phyloP scores from a whole-genome alignment of 1,139 yeast genomes.

The Geotrichum aggregatum region DNA sequence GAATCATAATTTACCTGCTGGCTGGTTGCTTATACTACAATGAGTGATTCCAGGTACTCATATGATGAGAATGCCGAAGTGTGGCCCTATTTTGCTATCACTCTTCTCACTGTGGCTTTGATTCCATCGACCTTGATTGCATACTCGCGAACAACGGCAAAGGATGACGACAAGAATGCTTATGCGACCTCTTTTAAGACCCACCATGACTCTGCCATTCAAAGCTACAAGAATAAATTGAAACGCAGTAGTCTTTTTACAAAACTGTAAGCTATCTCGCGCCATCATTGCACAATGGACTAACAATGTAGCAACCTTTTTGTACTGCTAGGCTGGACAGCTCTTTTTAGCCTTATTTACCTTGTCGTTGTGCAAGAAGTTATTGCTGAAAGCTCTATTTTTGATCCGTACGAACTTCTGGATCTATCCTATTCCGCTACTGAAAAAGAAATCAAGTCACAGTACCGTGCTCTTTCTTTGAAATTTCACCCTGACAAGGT shows the following conservation, averaged over 20 bases:
- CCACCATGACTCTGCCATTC: conserved; percentile 45
- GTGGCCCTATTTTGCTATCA: conserved; percentile 90
- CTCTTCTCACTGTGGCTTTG: conserved; percentile 61
- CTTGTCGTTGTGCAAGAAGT: conserved; percentile 47
- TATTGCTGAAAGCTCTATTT: conserved; percentile 48
- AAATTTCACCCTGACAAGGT: conserved; percentile 93
- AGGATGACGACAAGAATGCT: conserved; percentile 14
- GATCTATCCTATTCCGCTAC: conserved; percentile 67
- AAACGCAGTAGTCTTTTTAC: conserved; percentile 29
- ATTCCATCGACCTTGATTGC: conserved; percentile 64
- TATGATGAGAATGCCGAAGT: conserved; percentile 92
- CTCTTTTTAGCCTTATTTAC: conserved; percentile 50
- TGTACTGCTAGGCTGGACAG: conserved; percentile 64
- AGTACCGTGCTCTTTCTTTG: conserved; percentile 79
- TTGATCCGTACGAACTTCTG: conserved; percentile 88
- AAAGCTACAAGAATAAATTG: conserved; percentile 42
- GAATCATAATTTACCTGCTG: conserved; percentile 3
- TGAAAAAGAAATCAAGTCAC: conserved; percentile 74
- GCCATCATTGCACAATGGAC: too few relatives aligned
- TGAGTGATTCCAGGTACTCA: conserved; percentile 44
- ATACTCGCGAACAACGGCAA: conserved; percentile 18
- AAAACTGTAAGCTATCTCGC: conserved; percentile 13
- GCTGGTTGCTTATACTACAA: conserved; percentile 19
- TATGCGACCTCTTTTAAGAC: conserved; percentile 34
- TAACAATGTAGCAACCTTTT: conserved; percentile 40